These are phyloP conservation scores for Colletotrichum sp. DNA, from an alignment of 2,329 filamentous ascomycete genomes.

Conservation along the genomic window DNA sequence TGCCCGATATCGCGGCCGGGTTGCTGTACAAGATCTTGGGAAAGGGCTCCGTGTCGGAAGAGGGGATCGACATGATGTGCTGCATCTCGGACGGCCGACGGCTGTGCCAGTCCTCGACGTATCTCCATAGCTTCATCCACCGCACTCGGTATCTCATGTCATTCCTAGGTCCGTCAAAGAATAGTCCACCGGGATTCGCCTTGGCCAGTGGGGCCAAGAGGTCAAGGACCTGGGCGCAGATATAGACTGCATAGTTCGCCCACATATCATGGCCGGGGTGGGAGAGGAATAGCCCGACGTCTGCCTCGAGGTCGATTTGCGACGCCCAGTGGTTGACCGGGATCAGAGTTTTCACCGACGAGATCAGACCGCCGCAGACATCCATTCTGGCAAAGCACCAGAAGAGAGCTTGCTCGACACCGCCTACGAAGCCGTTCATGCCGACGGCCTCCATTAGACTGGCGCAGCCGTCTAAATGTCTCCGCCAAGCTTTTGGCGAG, in stretches of 20 bases:
- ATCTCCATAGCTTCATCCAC: slow-evolving; percentile 56
- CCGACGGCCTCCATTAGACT: slow-evolving; percentile 57
- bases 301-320: slow-evolving; percentile 31
- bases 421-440: slow-evolving; percentile 58
- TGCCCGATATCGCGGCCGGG: slow-evolving; percentile 61
- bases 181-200: slow-evolving; percentile 44
- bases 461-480: slow-evolving; percentile 63
- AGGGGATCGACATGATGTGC: slow-evolving; percentile 45
- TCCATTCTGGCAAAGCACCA: slow-evolving; percentile 68
- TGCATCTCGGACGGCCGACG: slow-evolving; percentile 51
- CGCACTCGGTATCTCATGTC: slow-evolving; percentile 26
- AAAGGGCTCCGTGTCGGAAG: slow-evolving; percentile 44
- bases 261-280: slow-evolving; percentile 53
- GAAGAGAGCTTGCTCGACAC: slow-evolving; percentile 59
- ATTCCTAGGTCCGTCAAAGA: slow-evolving; percentile 28
- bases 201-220: slow-evolving; percentile 38
- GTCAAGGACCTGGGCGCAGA: slow-evolving; percentile 55
- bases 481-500: slow-evolving; percentile 53
- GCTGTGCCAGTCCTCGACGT: slow-evolving; percentile 53
- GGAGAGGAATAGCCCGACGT: slow-evolving; percentile 38
- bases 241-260: slow-evolving; percentile 64
- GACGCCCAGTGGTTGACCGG: slow-evolving; percentile 52
- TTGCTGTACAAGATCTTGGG: slow-evolving; percentile 57
- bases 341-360: slow-evolving; percentile 54
- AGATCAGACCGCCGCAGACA: slow-evolving; percentile 62